phyloP scores from a whole-genome alignment of 1,284 basidiomycete species.

The Melampsora americana region DNA sequence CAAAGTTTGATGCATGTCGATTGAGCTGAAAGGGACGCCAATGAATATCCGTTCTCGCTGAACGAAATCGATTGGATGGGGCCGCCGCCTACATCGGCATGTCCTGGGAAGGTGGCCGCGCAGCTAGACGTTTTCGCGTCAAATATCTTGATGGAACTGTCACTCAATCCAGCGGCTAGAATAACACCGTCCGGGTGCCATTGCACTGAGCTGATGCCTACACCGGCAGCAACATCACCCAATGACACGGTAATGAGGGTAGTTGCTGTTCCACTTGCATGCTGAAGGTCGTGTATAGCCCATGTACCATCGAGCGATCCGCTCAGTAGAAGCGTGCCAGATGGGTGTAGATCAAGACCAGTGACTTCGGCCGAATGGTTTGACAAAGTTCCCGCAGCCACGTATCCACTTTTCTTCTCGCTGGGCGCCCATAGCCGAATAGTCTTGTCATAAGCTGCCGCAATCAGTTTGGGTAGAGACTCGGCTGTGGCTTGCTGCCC shows the following conservation, averaged over 20 bases:
- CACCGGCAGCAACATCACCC: constrained; percentile 48
- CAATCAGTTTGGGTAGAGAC: constrained; percentile 58
- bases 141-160: constrained; percentile 52
- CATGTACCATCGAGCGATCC: constrained; percentile 84
- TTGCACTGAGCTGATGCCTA: constrained; percentile 51
- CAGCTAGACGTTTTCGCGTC: constrained; percentile 60
- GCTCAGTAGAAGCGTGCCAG: constrained; percentile 70
- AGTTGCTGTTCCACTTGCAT: constrained; percentile 62
- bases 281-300: constrained; percentile 77
- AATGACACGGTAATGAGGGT: constrained; percentile 51
- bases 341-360: constrained; percentile 83
- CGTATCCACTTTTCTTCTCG: constrained; percentile 63
- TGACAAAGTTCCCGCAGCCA: constrained; percentile 45
- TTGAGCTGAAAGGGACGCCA: constrained; percentile 70
- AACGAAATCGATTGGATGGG: constrained; percentile 78
- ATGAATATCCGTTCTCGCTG: constrained; percentile 96
- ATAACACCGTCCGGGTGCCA: constrained; percentile 55
- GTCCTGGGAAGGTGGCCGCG: constrained; percentile 65
- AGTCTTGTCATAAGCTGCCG: constrained; percentile 88
- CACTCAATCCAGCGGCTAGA: constrained; percentile 51
- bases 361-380: constrained; percentile 67
- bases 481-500: constrained; percentile 65
- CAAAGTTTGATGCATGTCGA: constrained; percentile 74
- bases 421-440: constrained; percentile 72
- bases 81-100: constrained; percentile 11